Conservation (phyloP, 2,329 filamentous ascomycete genomes). For the Triangularia setosa region DNA sequence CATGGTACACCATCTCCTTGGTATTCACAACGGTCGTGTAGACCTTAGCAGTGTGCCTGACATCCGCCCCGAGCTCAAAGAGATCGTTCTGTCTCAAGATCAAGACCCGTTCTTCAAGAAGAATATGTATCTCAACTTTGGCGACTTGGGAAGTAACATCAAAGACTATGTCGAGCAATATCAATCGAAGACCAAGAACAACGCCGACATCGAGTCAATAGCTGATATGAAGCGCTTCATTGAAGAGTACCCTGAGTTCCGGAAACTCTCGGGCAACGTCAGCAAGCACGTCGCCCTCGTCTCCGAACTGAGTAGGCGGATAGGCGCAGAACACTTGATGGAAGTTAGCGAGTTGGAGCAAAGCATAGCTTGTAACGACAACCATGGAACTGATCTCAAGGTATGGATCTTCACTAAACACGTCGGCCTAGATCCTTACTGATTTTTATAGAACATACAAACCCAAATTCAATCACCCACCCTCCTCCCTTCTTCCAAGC, state of each 20-base stretch:
- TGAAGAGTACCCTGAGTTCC: constrained; percentile 97
- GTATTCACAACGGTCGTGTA: constrained; percentile 92
- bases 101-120: constrained; percentile 99
- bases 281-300: constrained; percentile 98
- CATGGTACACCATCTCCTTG: constrained; percentile 97
- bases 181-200: constrained; percentile 95
- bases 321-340: constrained; percentile 80
- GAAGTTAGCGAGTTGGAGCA: constrained; percentile 97
- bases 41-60: constrained; percentile 81
- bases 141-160: constrained; percentile 90
- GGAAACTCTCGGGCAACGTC: constrained; percentile 94
- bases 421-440: not conserved
- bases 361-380: constrained; percentile 94
- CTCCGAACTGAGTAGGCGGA: constrained; percentile 83
- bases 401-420: constrained; percentile 41
- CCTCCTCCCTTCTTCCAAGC: constrained; percentile 77
- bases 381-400: constrained; percentile 87
- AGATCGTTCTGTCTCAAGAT: constrained; percentile 93
- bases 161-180: constrained; percentile 99
- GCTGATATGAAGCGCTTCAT: constrained; percentile 99
- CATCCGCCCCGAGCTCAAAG: constrained; percentile 78
- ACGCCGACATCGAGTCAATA: constrained; percentile 93
- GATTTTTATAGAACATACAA: constrained; percentile 66
- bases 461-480: constrained; percentile 74
- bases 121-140: constrained; percentile 98